These are phyloP conservation scores for Saccharum spontaneum DNA, from an alignment of 176 grass and related monocot species.

Conservation along the genomic window DNA sequence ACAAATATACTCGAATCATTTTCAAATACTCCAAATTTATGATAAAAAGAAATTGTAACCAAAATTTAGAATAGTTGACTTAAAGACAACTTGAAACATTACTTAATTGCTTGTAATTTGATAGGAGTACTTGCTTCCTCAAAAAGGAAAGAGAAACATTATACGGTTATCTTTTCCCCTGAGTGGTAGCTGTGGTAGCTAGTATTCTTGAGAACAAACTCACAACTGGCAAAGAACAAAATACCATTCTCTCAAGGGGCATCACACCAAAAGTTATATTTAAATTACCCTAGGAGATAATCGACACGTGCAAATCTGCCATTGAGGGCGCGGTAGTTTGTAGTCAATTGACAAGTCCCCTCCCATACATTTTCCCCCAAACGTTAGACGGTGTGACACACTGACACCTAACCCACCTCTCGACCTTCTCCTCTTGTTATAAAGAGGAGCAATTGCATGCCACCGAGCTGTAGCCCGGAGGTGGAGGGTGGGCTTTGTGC, in stretches of 20 bases:
- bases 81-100: background rate
- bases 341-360: slow-evolving; percentile 33
- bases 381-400: background rate
- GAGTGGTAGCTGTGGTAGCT: background rate
- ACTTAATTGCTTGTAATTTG: background rate
- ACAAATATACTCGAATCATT: background rate
- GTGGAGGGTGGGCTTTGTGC: slow-evolving; percentile 43
- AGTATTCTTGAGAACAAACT: slow-evolving; percentile 29
- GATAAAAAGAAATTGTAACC: background rate
- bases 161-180: background rate
- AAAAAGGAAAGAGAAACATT: background rate
- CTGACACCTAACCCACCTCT: slow-evolving; percentile 11
- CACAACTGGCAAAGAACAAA: slow-evolving; percentile 17
- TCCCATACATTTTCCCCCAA: background rate
- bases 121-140: background rate
- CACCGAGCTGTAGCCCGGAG: slow-evolving; percentile 38
- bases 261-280: slow-evolving; percentile 9
- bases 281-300: background rate
- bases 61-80: background rate
- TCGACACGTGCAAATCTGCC: slow-evolving; percentile 31
- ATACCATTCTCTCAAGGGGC: slow-evolving; percentile 26
- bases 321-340: slow-evolving; percentile 31
- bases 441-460: slow-evolving; percentile 31
- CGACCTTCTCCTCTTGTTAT: slow-evolving; percentile 30
- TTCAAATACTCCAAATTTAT: background rate